These are phyloP conservation scores for Didymella sp. DNA, from an alignment of 2,329 filamentous ascomycete species.

Conservation along the genomic window DNA sequence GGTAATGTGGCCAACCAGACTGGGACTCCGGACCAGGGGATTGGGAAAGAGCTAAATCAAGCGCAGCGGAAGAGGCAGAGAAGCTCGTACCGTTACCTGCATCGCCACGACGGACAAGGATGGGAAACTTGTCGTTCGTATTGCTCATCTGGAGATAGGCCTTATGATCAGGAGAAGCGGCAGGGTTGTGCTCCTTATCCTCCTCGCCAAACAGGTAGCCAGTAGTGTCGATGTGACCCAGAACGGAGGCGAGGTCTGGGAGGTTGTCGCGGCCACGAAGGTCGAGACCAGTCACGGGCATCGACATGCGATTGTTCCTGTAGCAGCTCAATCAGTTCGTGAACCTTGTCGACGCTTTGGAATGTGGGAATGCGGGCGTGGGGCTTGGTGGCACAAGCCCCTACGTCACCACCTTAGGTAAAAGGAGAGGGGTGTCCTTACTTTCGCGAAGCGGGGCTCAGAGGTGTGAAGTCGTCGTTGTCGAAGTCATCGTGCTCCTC, in stretches of 20 bases:
- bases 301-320: conserved; percentile 89
- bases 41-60: conserved; percentile 78
- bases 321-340: conserved; percentile 24
- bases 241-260: conserved; percentile 56
- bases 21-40: conserved; percentile 67
- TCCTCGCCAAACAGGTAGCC: conserved; percentile 81
- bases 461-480: conserved; percentile 66
- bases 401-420: conserved; percentile 6
- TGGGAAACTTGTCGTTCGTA: conserved; percentile 85
- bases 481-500: conserved; percentile 86
- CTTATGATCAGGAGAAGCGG: conserved; percentile 70
- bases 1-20: conserved; percentile 67
- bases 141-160: conserved; percentile 74
- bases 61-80: conserved; percentile 79
- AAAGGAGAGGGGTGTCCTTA: conserved; percentile 35
- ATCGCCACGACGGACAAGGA: conserved; percentile 72
- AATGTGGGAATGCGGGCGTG: conserved; percentile 26
- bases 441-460: conserved; percentile 46
- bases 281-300: conserved; percentile 80
- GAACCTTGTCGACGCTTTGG: conserved; percentile 26
- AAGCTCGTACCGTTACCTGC: conserved; percentile 68
- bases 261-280: conserved; percentile 65
- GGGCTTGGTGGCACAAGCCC: conserved; percentile 22
- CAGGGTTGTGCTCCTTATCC: conserved; percentile 61
- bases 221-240: conserved; percentile 85